Base-by-base conservation (phyloP, 2,329 filamentous ascomycete species). In the Cryphonectria nitschkei region DNA sequence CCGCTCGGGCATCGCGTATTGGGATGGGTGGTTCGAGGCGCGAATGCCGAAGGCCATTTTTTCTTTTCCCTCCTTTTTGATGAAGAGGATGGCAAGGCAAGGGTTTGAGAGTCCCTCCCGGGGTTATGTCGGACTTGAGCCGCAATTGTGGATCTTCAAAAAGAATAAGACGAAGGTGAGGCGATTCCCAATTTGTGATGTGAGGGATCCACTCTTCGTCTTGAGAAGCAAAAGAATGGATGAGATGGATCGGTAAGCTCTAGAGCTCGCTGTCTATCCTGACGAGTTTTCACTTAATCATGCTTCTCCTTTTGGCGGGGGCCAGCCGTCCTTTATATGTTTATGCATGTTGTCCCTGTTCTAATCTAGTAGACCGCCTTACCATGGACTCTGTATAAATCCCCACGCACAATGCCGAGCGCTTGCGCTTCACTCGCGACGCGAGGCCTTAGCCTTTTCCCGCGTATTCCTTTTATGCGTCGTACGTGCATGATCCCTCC, bases 1-100 rank as follows among this genome's bases (percentile, higher is more conserved):
- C 39, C 69, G 65, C 5, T 29, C 65, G 39, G 67, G 19, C 32
- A 39, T 68, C 63, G 69, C 71, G 56, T 34, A 54, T 63, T 72
- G 71, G 43, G 65, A 39, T 26, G 62, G 52, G 56, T 70, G 69
- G 66, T 72, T 68, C 8, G 71, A 70, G 11, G 54, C 66, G 63
- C 71, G 71, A 54, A 72, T 11, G 11, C 68, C 71, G 66, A 72
- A 58, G 66, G 68, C 66, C 71, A 72, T 72, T 4, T 41, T 70
- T 39, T 26, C 9, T 43, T 11, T 43, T 16, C 1, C 3, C 11
- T 13, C 9, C 37, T 39, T 13, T n/a, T 63, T n/a, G 60, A 7
- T 63, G 6, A 11, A n/a, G 9, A 16, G 16, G 29, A 46, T 26
- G 7, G 8, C 43, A 54, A 54, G 52, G 13, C 26, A 19, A 56